A percentile compares a stretch with the other conserved stretches of the same genome.
These are phyloP conservation scores for Xylaria sp. DNA, from an alignment of 2,329 filamentous ascomycete species.

Conservation along the genomic window DNA sequence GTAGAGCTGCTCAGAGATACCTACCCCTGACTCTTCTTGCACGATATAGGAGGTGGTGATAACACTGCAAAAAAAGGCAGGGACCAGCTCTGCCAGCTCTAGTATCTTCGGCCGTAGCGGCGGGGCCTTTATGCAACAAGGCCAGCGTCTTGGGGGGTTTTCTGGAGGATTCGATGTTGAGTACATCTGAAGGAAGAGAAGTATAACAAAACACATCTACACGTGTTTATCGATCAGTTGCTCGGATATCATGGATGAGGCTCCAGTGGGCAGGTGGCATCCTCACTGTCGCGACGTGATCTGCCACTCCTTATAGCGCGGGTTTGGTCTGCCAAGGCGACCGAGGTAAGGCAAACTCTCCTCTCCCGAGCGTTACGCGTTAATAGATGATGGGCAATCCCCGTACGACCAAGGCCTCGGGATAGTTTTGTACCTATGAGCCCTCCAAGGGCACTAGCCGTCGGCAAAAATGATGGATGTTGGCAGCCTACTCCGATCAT, in stretches of 20 bases:
- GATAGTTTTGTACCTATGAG: not conserved
- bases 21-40: constrained; percentile 16
- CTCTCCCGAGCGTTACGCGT: not conserved
- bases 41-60: constrained; percentile 28
- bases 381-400: not conserved
- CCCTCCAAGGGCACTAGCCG: not conserved
- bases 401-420: not conserved
- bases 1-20: not conserved
- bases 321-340: not conserved
- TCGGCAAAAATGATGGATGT: too few species aligned
- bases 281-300: not conserved
- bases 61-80: constrained; percentile 27
- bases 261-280: not conserved
- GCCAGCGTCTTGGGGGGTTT: constrained; percentile 3
- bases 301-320: not conserved
- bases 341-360: not conserved
- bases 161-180: constrained; percentile 14
- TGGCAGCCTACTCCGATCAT: too few species aligned
- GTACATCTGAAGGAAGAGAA: constrained; percentile 20
- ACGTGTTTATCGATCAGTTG: constrained; percentile 2
- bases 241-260: not conserved
- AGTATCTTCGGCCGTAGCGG: constrained; percentile 3
- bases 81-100: constrained; percentile 28
- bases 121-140: constrained; percentile 3
- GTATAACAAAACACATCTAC: constrained; percentile 4